Evolutionary conservation across 352 stramenopile species (phyloP), one percentile per base, ranked within the genome.

Genomic region (Pilasporangium apinafurcum): DNA sequence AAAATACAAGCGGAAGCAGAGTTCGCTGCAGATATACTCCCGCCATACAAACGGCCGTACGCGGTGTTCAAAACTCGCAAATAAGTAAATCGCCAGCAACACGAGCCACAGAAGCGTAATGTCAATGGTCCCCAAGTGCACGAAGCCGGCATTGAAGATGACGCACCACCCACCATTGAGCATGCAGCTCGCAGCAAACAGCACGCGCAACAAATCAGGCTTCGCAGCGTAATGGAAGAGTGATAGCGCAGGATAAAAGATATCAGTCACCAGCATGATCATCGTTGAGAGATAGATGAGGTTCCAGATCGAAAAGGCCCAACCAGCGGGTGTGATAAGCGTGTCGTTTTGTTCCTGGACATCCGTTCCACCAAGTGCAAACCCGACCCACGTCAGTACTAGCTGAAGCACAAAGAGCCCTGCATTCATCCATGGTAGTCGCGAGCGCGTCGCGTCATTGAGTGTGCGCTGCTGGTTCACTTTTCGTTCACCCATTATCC

Each of bases 261-360:
- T 61, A 54, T 89, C 73, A 21, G 57, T 69, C 51, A 59, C 56
- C 7, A 82, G 53, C 45, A 82, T 65, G 36, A 79, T 62, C 30
- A 69, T 70, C 44, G 60, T 66, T 39, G 81, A 53, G 51, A 83
- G 44, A 51, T 86, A 83, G 59, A 89, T 84, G 44, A 59, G 29
- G 45, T 65, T 68, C 71, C 74, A 87, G 48, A 90, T 80, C 18
- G 61, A 68, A 55, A 86, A 87, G 14, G 60, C 65, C 45, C 64
- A 80, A 13, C 35, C 30, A 8, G 69, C 69, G 0, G 74, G 74
- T 29, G 74, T 86, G 36, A 86, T 25, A 17, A 72, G 60, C 44
- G 74, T 80, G 45, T 83, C 55, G 27, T 62, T 53, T 47, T 68
- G 29, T 6, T 31, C 25, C 27, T 70, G 48, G 27, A 64, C 41